Conservation (phyloP, 2,329 filamentous ascomycete species). For the Microsporum ferrugineum region DNA sequence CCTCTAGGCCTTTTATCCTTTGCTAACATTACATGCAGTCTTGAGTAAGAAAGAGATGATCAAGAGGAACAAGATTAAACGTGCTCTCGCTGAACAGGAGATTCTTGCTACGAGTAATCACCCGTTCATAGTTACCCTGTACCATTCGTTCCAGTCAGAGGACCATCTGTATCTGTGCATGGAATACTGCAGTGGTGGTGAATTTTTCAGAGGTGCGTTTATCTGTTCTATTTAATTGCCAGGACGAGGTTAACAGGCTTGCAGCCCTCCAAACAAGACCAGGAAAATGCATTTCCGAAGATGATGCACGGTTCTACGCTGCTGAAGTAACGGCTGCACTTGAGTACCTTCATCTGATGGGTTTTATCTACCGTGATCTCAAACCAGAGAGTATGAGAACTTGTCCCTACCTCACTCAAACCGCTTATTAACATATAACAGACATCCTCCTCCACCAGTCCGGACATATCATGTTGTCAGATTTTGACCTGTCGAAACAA, state of each 20-base stretch:
- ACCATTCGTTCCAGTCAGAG: conserved; percentile 98
- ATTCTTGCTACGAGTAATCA: conserved; percentile 98
- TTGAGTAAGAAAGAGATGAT: conserved; percentile 99
- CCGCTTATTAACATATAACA: conserved; percentile 29
- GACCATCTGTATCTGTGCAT: conserved; percentile 99
- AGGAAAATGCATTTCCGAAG: conserved; percentile 93
- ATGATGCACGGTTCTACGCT: conserved; percentile 93
- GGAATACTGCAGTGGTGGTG: conserved; percentile 98
- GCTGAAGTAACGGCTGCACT: conserved; percentile 93
- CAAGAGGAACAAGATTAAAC: conserved; percentile 99
- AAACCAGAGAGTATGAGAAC: conserved; percentile 79
- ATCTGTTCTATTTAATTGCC: conserved; percentile 2
- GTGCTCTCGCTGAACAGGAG: conserved; percentile 91
- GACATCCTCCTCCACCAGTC: conserved; percentile 96
- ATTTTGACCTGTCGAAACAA: conserved; percentile 97
- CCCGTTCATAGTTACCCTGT: conserved; percentile 95
- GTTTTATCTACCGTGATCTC: conserved; percentile 95
- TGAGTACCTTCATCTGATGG: conserved; percentile 96
- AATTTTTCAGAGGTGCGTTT: conserved; percentile 68
- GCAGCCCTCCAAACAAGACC: conserved; percentile 81
- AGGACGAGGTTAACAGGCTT: conserved; percentile 7
- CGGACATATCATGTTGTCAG: conserved; percentile 99
- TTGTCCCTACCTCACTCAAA: not conserved
- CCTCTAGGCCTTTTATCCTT: not conserved
- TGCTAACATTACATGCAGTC: conserved; percentile 47